Base-by-base conservation (phyloP, 345 rosid genomes). In the Gossypium raimondii region DNA sequence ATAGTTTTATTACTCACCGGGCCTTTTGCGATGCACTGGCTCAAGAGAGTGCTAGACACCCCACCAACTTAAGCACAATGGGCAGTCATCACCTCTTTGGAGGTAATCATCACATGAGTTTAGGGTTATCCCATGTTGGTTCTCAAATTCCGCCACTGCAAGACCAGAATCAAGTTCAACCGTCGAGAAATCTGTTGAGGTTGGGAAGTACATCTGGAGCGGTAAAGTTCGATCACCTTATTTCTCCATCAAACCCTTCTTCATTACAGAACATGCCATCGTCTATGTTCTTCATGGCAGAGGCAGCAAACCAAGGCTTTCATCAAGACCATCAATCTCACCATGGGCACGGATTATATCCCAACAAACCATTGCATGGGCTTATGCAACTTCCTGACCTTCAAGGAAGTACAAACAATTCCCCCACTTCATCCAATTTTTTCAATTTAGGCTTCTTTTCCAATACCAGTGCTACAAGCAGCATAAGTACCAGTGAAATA, bases 11-110 rank as follows among this genome's bases (percentile, higher is more conserved):
- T 74, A 90, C 97, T 3, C 97, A 92, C 77, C 84, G 96, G 73
- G 97, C 97, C 43, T 92, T 92, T 73, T 92, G 97, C 24, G 97
- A 92, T 62, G 96, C 97, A 41, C 68, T 92, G 78, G 90, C 94
- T 77, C 97, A 88, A 71, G 96, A 92, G 73, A 86, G 84, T 66
- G 91, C 85, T 8, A 87, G 93, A 67, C 88, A 86, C 69, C 93
- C 94, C n/a, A 75, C 87, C 77, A 75, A 77, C 24, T 75, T 83
- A 76, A 81, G 82, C 75, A 85, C 92, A 41, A 78, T 86, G 4
- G 72, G 57, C 2, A 48, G 82, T 80, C 92, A 85, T 78, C 81
- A 85, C 78, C 81, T 88, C n/a, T 87, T 87, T 67, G 97, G 88
- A 58, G 71, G 29, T 27, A 82, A 66, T 70, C 73, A 56, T 78